Evolutionary conservation across 768 basidiomycete species (phyloP).

Genomic region (Lentinula lateritia): DNA sequence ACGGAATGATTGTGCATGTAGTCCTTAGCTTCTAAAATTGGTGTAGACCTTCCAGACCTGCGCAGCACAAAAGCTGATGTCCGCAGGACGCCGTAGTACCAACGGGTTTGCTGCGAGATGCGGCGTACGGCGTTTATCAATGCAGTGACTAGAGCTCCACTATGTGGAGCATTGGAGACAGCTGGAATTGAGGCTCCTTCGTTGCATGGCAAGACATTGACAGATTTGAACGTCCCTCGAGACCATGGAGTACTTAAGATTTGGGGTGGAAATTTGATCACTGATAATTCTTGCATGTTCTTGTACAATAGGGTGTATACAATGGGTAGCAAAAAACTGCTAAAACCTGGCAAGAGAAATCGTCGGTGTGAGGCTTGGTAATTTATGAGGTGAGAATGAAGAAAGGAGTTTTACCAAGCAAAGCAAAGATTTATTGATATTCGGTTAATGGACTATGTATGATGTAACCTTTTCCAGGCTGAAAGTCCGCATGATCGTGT

Average conservation of each 20-base stretch:
- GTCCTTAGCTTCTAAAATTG: too few species aligned
- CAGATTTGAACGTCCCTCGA: neutral
- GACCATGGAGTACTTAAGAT: neutral
- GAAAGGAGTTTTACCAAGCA: too few species aligned
- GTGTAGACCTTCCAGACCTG: too few species aligned
- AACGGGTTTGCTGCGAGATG: neutral
- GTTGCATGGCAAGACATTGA: neutral
- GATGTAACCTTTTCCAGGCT: neutral
- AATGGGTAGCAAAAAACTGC: too few species aligned
- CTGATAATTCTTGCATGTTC: too few species aligned
- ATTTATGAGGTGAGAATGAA: too few species aligned
- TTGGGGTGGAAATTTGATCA: neutral
- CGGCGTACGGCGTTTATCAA: neutral
- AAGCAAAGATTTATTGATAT: too few species aligned
- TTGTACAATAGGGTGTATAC: too few species aligned
- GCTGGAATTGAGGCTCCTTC: neutral
- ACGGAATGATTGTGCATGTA: too few species aligned
- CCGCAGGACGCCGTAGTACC: neutral
- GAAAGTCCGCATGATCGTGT: neutral
- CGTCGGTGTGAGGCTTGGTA: too few species aligned
- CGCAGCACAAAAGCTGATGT: too few species aligned
- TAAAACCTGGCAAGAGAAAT: too few species aligned
- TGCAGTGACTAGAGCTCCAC: neutral
- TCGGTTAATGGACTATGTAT: neutral
- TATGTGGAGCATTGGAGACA: neutral